Percentiles rank a stretch among this genome's conserved stretches.
These are phyloP conservation scores for Amphirosellinia nigrospora DNA, from an alignment of 495 filamentous ascomycete species.

Conservation along the genomic window DNA sequence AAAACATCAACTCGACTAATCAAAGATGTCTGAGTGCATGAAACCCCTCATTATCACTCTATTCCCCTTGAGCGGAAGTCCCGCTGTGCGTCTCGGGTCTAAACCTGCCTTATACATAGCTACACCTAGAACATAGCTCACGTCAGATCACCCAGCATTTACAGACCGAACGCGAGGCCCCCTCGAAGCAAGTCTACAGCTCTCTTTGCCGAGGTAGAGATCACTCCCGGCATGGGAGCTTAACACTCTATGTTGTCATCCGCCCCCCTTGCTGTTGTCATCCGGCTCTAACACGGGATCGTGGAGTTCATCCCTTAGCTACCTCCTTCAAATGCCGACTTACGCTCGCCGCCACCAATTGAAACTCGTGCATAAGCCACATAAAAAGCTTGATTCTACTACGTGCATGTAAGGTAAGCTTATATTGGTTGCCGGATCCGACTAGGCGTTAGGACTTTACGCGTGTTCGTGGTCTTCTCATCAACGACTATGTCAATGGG, in stretches of 20 bases:
- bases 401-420: slow-evolving; percentile 7
- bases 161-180: not conserved
- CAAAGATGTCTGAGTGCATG: not conserved
- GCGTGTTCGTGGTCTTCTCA: not conserved
- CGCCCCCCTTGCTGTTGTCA: slow-evolving; percentile 3
- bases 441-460: not conserved
- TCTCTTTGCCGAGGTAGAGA: not conserved
- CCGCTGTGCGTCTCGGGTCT: not conserved
- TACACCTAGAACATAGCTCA: not conserved
- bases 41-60: not conserved
- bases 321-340: not conserved
- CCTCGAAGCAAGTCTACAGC: not conserved
- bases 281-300: slow-evolving; percentile 10
- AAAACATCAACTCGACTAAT: not conserved
- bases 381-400: slow-evolving; percentile 1
- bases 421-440: not conserved
- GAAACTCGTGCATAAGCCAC: not conserved
- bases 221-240: not conserved
- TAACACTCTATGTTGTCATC: slow-evolving; percentile 16
- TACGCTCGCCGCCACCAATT: not conserved
- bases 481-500: not conserved
- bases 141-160: slow-evolving; percentile 4
- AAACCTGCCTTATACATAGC: not conserved
- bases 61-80: not conserved
- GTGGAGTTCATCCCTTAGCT: not conserved